Conservation (phyloP, 2,329 filamentous ascomycete genomes). For the Neonectria sp. region DNA sequence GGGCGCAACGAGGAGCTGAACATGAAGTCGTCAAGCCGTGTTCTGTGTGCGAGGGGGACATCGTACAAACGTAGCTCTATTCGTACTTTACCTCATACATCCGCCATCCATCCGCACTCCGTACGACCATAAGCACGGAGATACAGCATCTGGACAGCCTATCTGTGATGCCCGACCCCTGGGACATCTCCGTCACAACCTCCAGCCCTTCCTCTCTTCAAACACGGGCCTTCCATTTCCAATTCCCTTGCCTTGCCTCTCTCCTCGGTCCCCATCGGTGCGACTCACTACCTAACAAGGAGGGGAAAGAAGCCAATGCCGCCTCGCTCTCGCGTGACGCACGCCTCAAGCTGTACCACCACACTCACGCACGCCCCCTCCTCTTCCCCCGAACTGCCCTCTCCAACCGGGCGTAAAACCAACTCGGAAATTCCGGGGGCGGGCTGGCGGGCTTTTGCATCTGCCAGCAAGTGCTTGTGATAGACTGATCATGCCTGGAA, state of each 20-base stretch:
- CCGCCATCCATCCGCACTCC: too few relatives aligned
- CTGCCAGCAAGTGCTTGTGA: not conserved
- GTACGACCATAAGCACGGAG: not conserved
- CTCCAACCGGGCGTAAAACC: not conserved
- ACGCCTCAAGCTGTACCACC: constrained; percentile 5
- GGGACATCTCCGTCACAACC: not conserved
- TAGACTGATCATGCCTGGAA: not conserved
- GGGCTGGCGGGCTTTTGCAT: not conserved
- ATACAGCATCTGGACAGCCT: not conserved
- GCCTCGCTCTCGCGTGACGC: constrained; percentile 6
- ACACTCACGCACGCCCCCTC: not conserved
- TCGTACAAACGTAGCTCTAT: too few relatives aligned
- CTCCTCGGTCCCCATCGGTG: not conserved
- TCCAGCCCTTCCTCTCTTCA: too few relatives aligned
- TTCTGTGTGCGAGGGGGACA: not conserved
- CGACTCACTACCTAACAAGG: not conserved
- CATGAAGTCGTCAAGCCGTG: not conserved
- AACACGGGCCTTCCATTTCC: not conserved
- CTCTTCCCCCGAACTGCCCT: not conserved
- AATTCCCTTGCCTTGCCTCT: not conserved
- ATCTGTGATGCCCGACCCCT: not conserved
- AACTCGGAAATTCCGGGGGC: not conserved
- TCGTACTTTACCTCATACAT: too few relatives aligned
- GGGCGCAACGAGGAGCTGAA: not conserved
- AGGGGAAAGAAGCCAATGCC: not conserved